Conservation (phyloP, 176 grass and related monocot genomes). For the Leersia perrieri region DNA sequence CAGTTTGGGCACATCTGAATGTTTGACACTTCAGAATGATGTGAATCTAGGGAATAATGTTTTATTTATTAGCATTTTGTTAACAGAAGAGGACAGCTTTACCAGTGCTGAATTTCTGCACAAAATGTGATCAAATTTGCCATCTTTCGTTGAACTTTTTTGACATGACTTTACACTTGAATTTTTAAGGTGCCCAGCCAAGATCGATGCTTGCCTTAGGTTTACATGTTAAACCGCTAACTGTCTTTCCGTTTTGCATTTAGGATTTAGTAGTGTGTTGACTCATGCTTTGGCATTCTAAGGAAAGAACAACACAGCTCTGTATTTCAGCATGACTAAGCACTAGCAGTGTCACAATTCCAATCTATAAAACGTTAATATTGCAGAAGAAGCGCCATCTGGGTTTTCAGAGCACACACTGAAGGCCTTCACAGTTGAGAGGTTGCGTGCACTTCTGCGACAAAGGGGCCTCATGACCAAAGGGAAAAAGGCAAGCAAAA, state of each 20-base stretch:
- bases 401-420: slow-evolving; percentile 67
- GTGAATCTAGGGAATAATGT: neutral
- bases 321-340: neutral
- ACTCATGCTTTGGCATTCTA: slow-evolving; percentile 18
- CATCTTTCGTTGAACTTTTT: neutral
- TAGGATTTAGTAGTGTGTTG: neutral
- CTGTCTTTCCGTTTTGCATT: neutral
- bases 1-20: neutral
- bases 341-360: neutral
- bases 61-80: neutral
- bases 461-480: slow-evolving; percentile 70
- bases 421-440: slow-evolving; percentile 80
- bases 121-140: neutral
- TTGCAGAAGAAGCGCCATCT: slow-evolving; percentile 46
- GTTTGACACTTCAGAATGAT: neutral
- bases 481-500: slow-evolving; percentile 86
- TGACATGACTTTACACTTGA: neutral
- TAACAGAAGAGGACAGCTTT: neutral
- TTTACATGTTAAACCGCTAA: neutral
- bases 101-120: neutral
- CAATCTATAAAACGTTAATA: slow-evolving; percentile 16
- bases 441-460: slow-evolving; percentile 68
- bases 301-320: neutral
- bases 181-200: neutral
- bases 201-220: neutral